Conservation (phyloP, 768 basidiomycete species). For the Podaxis sp. region DNA sequence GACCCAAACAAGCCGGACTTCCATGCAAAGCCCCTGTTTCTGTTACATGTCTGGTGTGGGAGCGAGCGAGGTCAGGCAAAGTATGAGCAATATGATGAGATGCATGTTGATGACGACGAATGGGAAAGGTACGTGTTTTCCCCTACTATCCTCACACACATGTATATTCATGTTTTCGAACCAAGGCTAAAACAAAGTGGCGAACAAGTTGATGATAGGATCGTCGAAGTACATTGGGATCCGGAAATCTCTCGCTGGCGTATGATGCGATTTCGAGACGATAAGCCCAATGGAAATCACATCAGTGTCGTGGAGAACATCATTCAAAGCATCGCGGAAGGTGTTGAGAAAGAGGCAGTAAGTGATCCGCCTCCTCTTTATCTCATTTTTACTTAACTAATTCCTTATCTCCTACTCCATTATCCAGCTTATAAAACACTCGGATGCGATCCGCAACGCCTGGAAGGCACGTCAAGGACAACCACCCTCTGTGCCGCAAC, state of each 20-base stretch:
- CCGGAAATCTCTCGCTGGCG: slow-evolving; percentile 62
- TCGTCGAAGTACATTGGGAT: slow-evolving; percentile 96
- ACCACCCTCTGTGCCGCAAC: slow-evolving; percentile 14
- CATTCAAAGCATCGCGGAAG: slow-evolving; percentile 87
- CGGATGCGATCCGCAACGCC: slow-evolving; percentile 57
- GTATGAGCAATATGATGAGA: slow-evolving; percentile 82
- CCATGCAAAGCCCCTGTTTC: slow-evolving; percentile 79
- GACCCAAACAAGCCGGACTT: slow-evolving; percentile 68
- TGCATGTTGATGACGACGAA: slow-evolving; percentile 84
- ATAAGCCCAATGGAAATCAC: slow-evolving; percentile 93
- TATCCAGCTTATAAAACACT: slow-evolving; percentile 61
- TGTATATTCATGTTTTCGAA: not conserved
- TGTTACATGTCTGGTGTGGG: slow-evolving; percentile 81
- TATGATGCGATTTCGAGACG: slow-evolving; percentile 91
- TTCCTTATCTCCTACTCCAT: slow-evolving; percentile 5
- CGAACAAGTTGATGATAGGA: slow-evolving; percentile 89
- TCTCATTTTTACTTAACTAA: not conserved
- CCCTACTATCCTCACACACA: not conserved
- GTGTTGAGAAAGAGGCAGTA: slow-evolving; percentile 86
- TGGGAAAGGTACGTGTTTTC: slow-evolving; percentile 78
- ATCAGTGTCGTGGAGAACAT: slow-evolving; percentile 81
- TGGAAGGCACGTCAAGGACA: slow-evolving; percentile 68
- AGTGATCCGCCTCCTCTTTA: slow-evolving; percentile 22
- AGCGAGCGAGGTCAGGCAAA: slow-evolving; percentile 45
- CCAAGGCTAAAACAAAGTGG: slow-evolving; percentile 75